Base-by-base conservation (phyloP, 2,329 filamentous ascomycete species). In the Cercospora janseana region DNA sequence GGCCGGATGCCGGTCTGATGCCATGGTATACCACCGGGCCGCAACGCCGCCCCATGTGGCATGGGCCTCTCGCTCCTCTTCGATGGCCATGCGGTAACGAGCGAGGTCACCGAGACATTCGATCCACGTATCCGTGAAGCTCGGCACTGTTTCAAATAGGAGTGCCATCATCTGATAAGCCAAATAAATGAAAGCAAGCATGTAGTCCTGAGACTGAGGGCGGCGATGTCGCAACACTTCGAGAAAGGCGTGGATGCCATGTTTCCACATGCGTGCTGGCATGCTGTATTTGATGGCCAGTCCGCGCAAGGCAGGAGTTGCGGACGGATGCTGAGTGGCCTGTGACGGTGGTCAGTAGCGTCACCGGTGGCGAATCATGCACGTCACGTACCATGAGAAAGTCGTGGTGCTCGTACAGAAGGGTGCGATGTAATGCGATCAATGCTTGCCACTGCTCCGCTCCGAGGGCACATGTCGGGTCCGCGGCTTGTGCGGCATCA, bases 191-290 rank as follows among this genome's bases (percentile, higher is more conserved):
- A 95, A 97, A 0, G 84, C 83, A 0, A 95, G 72, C 90, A 97
- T 96, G 48, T 94, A 87, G 42, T 96, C 91, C 0, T 90, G 71
- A 1, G 87, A 90, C 0, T 76, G 77, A 0, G 91, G 92, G 0
- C 95, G 72, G 2, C 84, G 79, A 57, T 88, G 82, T 0, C 88
- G 76, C 0, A 95, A 68, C 1, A 69, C 61, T 52, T 70, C 68
- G 13, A 70, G 52, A 49, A 69, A 70, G 1, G 66, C 63, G 42
- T 70, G 89, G 3, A 97, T 96, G 0, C 88, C 92, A 60, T 95
- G 88, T 0, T 88, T 79, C 93, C 93, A 97, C 87, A 97, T 93
- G 0, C 92, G 76, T 0, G 88, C 89, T 0, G 92, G 91, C 88
- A 97, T 96, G 0, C 83, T 83, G 60, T 95, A 95, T 54, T 93